Percentiles rank a stretch among this genome's conserved stretches.
Conservation (phyloP, 495 filamentous ascomycete genomes). For the Xylona heveae region DNA sequence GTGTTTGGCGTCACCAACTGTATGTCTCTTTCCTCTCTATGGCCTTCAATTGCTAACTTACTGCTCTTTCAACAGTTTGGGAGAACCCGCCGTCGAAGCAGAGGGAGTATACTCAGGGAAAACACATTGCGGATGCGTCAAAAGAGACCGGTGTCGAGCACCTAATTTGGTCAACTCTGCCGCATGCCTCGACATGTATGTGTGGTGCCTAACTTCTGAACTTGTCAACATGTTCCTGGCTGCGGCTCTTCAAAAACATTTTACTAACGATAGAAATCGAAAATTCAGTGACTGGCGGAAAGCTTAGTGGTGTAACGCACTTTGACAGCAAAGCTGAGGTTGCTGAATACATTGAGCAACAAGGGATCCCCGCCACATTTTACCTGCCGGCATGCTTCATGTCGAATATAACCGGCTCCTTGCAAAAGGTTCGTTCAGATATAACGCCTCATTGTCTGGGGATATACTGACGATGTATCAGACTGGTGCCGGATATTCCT, state of each 20-base stretch:
- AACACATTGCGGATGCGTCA: slow-evolving; percentile 15
- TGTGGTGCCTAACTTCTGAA: slow-evolving; percentile 2
- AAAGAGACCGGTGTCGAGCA: slow-evolving; percentile 15
- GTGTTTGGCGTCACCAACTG: slow-evolving; percentile 19
- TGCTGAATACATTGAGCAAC: slow-evolving; percentile 29
- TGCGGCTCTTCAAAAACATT: slow-evolving; percentile 2
- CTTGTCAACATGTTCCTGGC: no score
- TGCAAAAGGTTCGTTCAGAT: slow-evolving; percentile 9
- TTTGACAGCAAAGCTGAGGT: slow-evolving; percentile 41
- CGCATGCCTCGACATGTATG: slow-evolving; percentile 8
- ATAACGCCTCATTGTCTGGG: no score
- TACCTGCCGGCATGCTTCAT: slow-evolving; percentile 38
- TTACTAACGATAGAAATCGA: neutral
- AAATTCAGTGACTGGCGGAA: slow-evolving; percentile 20
- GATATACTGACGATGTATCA: no score
- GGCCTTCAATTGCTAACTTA: no score
- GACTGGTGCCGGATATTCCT: no score
- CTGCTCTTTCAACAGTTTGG: no score
- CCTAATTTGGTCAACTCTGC: slow-evolving; percentile 18
- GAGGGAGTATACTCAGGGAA: slow-evolving; percentile 16
- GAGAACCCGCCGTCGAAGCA: slow-evolving; percentile 7
- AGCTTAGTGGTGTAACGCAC: slow-evolving; percentile 29
- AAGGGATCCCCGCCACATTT: slow-evolving; percentile 28
- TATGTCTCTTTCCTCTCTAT: no score
- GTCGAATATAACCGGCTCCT: slow-evolving; percentile 19